Conservation (phyloP, 306 rosid genomes). For the Chamaecrista fasciculata region DNA sequence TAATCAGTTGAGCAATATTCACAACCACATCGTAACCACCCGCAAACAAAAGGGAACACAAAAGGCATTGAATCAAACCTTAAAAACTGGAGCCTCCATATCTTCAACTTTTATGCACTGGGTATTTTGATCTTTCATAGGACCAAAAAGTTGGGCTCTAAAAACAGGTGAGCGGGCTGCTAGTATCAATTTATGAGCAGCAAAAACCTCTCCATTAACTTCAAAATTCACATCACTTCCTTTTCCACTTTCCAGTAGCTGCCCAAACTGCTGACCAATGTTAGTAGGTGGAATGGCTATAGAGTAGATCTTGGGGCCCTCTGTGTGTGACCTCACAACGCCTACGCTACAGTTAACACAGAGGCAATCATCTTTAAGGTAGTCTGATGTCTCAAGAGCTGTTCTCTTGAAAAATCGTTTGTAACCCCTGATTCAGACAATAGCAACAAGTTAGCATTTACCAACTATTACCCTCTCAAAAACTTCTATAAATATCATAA, state of each 20-base stretch:
- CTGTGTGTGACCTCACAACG: slow-evolving; percentile 72
- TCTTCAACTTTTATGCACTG: slow-evolving; percentile 49
- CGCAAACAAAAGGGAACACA: background rate
- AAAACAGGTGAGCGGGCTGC: slow-evolving; percentile 68
- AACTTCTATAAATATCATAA: background rate
- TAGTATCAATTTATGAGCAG: slow-evolving; percentile 57
- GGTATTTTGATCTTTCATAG: slow-evolving; percentile 57
- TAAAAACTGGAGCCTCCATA: slow-evolving; percentile 54
- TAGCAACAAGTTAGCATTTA: slow-evolving; percentile 20
- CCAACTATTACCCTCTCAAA: background rate
- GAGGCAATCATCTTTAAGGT: slow-evolving; percentile 79
- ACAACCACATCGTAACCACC: background rate
- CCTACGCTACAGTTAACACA: slow-evolving; percentile 78
- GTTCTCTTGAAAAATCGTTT: slow-evolving; percentile 76
- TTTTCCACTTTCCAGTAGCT: slow-evolving; percentile 53
- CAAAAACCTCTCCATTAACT: slow-evolving; percentile 46
- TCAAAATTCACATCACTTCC: slow-evolving; percentile 56
- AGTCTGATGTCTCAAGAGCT: slow-evolving; percentile 71
- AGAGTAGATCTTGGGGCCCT: slow-evolving; percentile 66
- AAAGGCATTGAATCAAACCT: slow-evolving; percentile 35
- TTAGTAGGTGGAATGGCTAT: slow-evolving; percentile 45
- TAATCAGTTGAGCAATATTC: background rate
- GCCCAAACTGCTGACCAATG: slow-evolving; percentile 57
- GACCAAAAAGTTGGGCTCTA: slow-evolving; percentile 64
- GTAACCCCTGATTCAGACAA: slow-evolving; percentile 72